A percentile compares a stretch with the other conserved stretches of the same genome.
Conservation (phyloP, 139 green algal genomes). For the Marvania coccoides region DNA sequence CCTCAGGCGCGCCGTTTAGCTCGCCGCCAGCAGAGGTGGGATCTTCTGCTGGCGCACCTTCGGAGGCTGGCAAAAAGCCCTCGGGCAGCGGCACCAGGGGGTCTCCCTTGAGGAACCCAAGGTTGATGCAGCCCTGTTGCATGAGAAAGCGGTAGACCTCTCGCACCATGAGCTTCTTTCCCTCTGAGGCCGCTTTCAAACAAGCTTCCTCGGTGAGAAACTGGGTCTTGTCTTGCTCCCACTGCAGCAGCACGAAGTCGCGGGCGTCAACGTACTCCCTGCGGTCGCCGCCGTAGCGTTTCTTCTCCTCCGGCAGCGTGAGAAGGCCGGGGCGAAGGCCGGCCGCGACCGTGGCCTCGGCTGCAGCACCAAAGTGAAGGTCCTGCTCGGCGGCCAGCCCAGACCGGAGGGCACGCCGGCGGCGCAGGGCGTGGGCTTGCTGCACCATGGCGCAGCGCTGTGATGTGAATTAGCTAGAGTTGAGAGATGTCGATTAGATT, state of each 20-base stretch:
- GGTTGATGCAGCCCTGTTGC: slow-evolving; percentile 64
- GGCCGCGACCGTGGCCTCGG: slow-evolving; percentile 32
- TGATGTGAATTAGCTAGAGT: no score
- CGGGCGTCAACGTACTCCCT: slow-evolving; percentile 36
- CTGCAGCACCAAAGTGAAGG: slow-evolving; percentile 11
- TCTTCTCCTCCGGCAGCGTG: slow-evolving; percentile 35
- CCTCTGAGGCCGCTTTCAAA: slow-evolving; percentile 14
- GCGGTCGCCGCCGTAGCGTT: slow-evolving; percentile 24
- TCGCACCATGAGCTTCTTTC: slow-evolving; percentile 14
- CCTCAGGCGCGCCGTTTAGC: not conserved
- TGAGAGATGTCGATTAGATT: no score
- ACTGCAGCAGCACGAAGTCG: slow-evolving; percentile 41
- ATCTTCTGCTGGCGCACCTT: not conserved
- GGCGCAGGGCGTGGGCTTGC: no score
- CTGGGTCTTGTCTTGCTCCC: slow-evolving; percentile 28
- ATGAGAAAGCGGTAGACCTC: slow-evolving; percentile 49
- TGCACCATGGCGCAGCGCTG: no score
- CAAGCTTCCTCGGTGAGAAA: slow-evolving; percentile 30
- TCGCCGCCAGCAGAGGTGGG: not conserved
- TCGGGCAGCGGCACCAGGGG: slow-evolving; percentile 7
- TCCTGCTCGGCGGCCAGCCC: no score
- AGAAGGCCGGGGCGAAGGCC: slow-evolving; percentile 38
- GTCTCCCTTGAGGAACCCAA: slow-evolving; percentile 40
- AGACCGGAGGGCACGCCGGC: no score
- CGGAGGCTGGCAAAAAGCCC: not conserved